Percentiles rank a stretch among this genome's conserved stretches.
These are phyloP conservation scores for Didymella arachidicola DNA, from an alignment of 2,329 filamentous ascomycete genomes.

Conservation along the genomic window DNA sequence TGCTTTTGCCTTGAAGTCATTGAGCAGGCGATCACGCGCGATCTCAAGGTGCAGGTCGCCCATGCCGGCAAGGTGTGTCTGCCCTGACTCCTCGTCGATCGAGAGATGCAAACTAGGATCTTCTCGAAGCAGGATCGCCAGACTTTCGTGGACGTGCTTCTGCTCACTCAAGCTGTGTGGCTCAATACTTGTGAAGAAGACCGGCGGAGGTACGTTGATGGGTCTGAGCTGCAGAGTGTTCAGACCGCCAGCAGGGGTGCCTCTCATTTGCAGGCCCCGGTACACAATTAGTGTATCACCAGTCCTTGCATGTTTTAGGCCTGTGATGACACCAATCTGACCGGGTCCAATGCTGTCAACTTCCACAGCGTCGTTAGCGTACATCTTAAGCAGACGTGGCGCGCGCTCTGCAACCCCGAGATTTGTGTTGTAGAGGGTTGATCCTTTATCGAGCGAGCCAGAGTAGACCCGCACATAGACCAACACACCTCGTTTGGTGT, in stretches of 20 bases:
- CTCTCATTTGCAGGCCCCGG: conserved; percentile 65
- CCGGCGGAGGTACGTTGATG: conserved; percentile 87
- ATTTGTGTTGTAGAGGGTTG: conserved; percentile 85
- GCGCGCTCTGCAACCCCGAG: conserved; percentile 80
- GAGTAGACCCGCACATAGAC: conserved; percentile 94
- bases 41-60: conserved; percentile 95
- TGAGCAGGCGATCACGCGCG: conserved; percentile 83
- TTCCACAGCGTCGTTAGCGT: conserved; percentile 85
- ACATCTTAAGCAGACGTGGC: conserved; percentile 85
- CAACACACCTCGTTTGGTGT: conserved; percentile 82
- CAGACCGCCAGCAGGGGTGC: conserved; percentile 71
- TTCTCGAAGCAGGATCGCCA: conserved; percentile 83
- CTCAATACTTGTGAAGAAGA: conserved; percentile 96
- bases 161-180: conserved; percentile 79
- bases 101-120: conserved; percentile 90
- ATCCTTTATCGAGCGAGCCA: conserved; percentile 76
- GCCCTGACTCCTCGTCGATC: conserved; percentile 86
- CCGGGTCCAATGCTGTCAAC: conserved; percentile 81
- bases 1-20: conserved; percentile 86
- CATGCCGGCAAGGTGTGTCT: conserved; percentile 95
- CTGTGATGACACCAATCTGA: conserved; percentile 92
- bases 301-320: conserved; percentile 88
- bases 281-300: conserved; percentile 90
- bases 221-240: conserved; percentile 83
- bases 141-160: conserved; percentile 77